Evolutionary conservation across 371 early-diverging fungal genomes (phyloP), one percentile per base, ranked within the genome.

Genomic region (Syncephalastrum sp.): DNA sequence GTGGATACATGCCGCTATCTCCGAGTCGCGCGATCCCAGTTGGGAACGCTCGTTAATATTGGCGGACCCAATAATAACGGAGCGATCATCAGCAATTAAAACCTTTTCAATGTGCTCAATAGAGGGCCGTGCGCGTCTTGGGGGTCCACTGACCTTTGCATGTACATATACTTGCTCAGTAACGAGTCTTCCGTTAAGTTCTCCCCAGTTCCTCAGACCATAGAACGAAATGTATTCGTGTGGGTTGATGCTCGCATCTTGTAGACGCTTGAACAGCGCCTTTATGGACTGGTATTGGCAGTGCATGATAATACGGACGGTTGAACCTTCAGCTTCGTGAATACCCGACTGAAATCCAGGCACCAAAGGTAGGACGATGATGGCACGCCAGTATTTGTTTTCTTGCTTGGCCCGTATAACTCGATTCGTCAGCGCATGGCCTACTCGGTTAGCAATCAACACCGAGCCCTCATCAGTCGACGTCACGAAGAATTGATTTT

Each of bases 151-250:
- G 94, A 94, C 73, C 74, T 95, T 96, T 63, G 90, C 85, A 75
- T 96, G 96, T 38, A 95, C 83, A 64, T 96, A 95, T 24, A 94
- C 79, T 64, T 89, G 89, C 64, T 96, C 94, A 2, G 91, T 89
- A 0, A 89, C 87, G 56, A 74, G 78, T 43, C 71, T 65, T 19
- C 64, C 69, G 50, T 70, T 67, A 3, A 71, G 44, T 50, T 67
- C 61, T 44, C 63, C 73, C 64, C 85, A 90, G 56, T 79, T 84
- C 38, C 90, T 77, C 33, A 90, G 69, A 1, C 82, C 79, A 58
- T 72, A 88, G 66, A 90, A 87, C 15, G 67, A 68, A 27, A 91
- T 83, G 61, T 91, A 91, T 4, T 84, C 63, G 29, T 76, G 70
- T 0, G 81, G 74, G 24, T 77, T 60, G 25, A 93, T 77, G 16